These are phyloP conservation scores for Penstemon eatonii DNA, from an alignment of 257 asterid species.

Conservation along the genomic window DNA sequence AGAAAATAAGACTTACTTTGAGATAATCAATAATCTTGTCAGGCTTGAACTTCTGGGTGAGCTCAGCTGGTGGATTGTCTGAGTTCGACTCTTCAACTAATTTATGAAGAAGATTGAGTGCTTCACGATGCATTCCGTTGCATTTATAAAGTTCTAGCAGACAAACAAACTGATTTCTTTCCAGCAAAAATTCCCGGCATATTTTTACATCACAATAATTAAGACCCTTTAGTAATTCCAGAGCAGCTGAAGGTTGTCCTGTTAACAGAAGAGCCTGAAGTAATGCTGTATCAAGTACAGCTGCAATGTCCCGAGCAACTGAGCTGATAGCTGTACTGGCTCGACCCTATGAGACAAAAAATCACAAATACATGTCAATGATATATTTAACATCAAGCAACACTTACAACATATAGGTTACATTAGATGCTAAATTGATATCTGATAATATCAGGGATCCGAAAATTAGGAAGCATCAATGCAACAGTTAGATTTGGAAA, in stretches of 20 bases:
- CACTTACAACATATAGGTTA: too few species aligned
- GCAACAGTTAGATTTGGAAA: too few species aligned
- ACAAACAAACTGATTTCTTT: constrained; percentile 65
- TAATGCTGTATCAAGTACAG: constrained; percentile 85
- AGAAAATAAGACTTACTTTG: constrained; percentile 53
- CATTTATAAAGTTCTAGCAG: constrained; percentile 82
- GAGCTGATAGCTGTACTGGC: constrained; percentile 63
- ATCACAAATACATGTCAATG: constrained; percentile 17
- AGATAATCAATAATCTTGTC: constrained; percentile 93
- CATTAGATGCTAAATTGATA: too few species aligned
- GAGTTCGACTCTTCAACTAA: constrained; percentile 86
- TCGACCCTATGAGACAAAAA: constrained; percentile 55
- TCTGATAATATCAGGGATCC: too few species aligned
- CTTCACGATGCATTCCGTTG: constrained; percentile 86
- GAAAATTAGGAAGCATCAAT: too few species aligned
- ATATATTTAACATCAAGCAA: too few species aligned
- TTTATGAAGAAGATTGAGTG: constrained; percentile 80
- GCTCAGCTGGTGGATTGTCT: constrained; percentile 73
- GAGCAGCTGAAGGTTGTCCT: constrained; percentile 85
- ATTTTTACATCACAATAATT: constrained; percentile 82
- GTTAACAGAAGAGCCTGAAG: constrained; percentile 87
- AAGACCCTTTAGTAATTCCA: constrained; percentile 74
- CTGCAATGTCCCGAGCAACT: constrained; percentile 93
- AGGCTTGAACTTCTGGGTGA: constrained; percentile 81
- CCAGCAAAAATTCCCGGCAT: constrained; percentile 83